Conservation (phyloP, 1,284 basidiomycete genomes). For the Trichosporon ovoides region DNA sequence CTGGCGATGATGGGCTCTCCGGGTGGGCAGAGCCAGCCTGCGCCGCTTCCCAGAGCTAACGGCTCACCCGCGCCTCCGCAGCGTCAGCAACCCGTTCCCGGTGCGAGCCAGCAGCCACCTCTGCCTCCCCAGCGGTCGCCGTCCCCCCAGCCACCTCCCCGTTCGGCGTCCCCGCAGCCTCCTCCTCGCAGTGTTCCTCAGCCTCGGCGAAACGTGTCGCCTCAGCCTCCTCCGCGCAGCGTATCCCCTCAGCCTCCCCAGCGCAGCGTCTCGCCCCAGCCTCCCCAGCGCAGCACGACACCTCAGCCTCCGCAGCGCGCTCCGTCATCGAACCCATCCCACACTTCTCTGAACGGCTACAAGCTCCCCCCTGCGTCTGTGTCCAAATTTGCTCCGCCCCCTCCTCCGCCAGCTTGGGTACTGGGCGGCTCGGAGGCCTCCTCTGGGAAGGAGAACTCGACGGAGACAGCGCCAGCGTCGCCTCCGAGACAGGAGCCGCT, state of each 20-base stretch:
- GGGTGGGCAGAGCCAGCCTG: not conserved
- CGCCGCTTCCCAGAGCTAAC: constrained; percentile 5
- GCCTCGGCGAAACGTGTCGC: not conserved
- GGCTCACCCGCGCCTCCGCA: constrained; percentile 5
- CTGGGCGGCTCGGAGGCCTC: not conserved
- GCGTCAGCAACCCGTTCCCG: constrained; percentile 21
- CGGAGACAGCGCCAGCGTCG: not conserved
- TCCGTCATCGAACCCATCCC: not conserved
- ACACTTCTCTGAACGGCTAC: not conserved
- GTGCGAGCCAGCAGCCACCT: constrained; percentile 28
- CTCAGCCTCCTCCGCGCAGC: not conserved
- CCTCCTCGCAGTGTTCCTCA: constrained; percentile 6
- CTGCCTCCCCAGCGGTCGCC: constrained; percentile 27
- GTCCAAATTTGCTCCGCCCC: not conserved
- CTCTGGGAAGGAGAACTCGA: not conserved
- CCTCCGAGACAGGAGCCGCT: not conserved
- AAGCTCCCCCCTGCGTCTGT: not conserved
- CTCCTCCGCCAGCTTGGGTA: not conserved
- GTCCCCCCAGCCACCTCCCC: constrained; percentile 26
- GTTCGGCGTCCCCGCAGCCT: constrained; percentile 5
- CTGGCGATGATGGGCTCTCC: constrained; percentile 22
- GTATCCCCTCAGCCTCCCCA: not conserved
- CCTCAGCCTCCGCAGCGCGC: not conserved
- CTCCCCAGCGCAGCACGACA: not conserved
- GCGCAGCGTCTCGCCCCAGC: not conserved